These are phyloP conservation scores for Paraconiothyrium brasiliense DNA, from an alignment of 2,329 filamentous ascomycete species.

Conservation along the genomic window DNA sequence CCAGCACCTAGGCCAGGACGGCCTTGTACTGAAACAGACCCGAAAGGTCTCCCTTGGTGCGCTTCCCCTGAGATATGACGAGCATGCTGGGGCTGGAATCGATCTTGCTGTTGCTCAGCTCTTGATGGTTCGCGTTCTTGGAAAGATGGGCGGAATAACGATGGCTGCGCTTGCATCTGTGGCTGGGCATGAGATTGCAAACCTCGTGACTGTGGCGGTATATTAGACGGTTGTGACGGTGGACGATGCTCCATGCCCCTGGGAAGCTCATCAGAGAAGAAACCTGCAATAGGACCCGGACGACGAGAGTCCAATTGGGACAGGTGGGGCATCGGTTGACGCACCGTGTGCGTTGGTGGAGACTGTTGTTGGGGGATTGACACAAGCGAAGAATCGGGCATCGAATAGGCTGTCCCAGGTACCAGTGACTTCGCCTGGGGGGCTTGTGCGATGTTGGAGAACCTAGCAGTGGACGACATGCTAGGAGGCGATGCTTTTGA, in stretches of 20 bases:
- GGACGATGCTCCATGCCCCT: constrained; percentile 41
- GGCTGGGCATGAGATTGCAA: constrained; percentile 39
- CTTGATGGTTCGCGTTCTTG: constrained; percentile 41
- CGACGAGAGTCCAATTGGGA: constrained; percentile 42
- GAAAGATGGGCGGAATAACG: constrained; percentile 35
- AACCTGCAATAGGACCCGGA: constrained; percentile 45
- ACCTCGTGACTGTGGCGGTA: constrained; percentile 31
- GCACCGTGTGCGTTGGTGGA: constrained; percentile 36
- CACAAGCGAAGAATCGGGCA: constrained; percentile 39
- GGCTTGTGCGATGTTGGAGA: constrained; percentile 46
- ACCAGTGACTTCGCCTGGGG: constrained; percentile 40
- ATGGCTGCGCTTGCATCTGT: constrained; percentile 40
- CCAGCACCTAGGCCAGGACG: constrained; percentile 35
- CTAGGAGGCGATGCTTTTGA: constrained; percentile 53
- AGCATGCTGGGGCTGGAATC: constrained; percentile 37
- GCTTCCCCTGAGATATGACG: constrained; percentile 46
- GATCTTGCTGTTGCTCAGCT: constrained; percentile 41
- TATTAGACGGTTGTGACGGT: constrained; percentile 37
- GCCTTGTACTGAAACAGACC: constrained; percentile 33
- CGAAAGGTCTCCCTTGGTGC: constrained; percentile 37
- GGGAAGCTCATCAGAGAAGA: constrained; percentile 47
- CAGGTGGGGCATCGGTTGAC: constrained; percentile 38
- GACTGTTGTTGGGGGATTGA: constrained; percentile 39
- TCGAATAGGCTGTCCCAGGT: constrained; percentile 30
- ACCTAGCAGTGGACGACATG: constrained; percentile 32